Percentiles rank a stretch among this genome's conserved stretches.
Evolutionary conservation across 2,329 filamentous ascomycete species (phyloP).

Genomic region (Fusarium verrucosum): DNA sequence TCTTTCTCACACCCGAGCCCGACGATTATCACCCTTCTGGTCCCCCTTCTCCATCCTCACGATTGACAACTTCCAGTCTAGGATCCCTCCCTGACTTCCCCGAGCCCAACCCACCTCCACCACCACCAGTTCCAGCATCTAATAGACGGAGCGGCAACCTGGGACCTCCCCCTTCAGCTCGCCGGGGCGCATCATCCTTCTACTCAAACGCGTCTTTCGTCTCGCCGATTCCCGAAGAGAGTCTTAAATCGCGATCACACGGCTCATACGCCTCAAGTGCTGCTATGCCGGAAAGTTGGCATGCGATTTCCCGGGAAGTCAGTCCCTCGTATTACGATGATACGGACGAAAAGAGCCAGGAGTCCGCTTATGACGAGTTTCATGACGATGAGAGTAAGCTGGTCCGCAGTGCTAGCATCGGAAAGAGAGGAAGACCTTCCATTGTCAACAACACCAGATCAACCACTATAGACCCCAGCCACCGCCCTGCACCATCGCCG

Average conservation of each 20-base stretch:
- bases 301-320: constrained; percentile 55
- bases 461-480: constrained; percentile 4
- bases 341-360: constrained; percentile 54
- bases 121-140: constrained; percentile 40
- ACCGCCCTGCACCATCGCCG: constrained; percentile 50
- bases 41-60: constrained; percentile 59
- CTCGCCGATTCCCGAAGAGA: constrained; percentile 80
- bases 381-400: constrained; percentile 67
- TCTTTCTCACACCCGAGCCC: constrained; percentile 52
- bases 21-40: constrained; percentile 54
- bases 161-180: constrained; percentile 68
- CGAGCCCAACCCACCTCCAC: constrained; percentile 49
- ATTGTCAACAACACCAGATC: constrained; percentile 58
- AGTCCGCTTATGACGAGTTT: constrained; percentile 56
- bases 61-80: constrained; percentile 62
- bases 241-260: constrained; percentile 64
- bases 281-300: constrained; percentile 76
- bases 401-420: constrained; percentile 69
- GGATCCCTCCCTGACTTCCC: constrained; percentile 70
- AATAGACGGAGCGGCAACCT: constrained; percentile 62
- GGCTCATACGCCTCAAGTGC: constrained; percentile 76
- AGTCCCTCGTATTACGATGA: constrained; percentile 63
- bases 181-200: constrained; percentile 69
- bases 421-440: constrained; percentile 67
- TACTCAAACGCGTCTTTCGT: constrained; percentile 74